These are phyloP conservation scores for Talaromyces marneffei DNA, from an alignment of 2,329 filamentous ascomycete genomes.

Conservation along the genomic window DNA sequence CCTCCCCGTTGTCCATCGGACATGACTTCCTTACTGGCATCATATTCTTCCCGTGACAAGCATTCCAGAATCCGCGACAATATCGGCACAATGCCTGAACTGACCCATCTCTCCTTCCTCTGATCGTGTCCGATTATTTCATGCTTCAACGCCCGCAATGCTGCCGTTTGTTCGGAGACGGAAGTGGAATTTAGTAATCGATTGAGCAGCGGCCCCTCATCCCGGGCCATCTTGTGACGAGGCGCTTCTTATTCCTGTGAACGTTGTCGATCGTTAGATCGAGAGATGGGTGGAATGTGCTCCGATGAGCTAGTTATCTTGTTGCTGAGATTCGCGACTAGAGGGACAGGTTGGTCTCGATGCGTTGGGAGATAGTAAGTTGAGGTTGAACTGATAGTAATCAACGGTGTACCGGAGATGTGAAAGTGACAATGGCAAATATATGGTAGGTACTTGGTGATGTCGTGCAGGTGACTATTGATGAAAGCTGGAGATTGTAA, in stretches of 20 bases:
- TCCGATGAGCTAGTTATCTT: not conserved
- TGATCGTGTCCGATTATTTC: conserved; percentile 82
- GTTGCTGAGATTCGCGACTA: not conserved
- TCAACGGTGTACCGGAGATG: not conserved
- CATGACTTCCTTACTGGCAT: conserved; percentile 25
- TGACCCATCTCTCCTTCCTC: conserved; percentile 75
- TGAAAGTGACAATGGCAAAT: not conserved
- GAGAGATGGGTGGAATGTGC: too few relatives aligned
- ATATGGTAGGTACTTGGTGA: not conserved
- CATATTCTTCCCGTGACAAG: conserved; percentile 36
- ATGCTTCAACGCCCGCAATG: conserved; percentile 74
- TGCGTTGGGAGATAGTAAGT: too few relatives aligned
- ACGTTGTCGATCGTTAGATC: not conserved
- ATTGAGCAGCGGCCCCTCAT: conserved; percentile 49
- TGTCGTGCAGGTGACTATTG: not conserved
- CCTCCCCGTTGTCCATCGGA: conserved; percentile 24
- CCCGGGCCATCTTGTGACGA: conserved; percentile 49
- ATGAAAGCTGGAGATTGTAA: not conserved
- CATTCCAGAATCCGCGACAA: conserved; percentile 43
- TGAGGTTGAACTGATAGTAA: not conserved
- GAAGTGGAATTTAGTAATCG: conserved; percentile 52
- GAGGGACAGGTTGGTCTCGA: not conserved
- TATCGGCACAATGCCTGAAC: conserved; percentile 57
- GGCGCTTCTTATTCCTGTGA: not conserved
- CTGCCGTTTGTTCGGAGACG: conserved; percentile 41